Conservation (phyloP, 2,329 filamentous ascomycete genomes). For the Malbranchea cinnamomea region DNA sequence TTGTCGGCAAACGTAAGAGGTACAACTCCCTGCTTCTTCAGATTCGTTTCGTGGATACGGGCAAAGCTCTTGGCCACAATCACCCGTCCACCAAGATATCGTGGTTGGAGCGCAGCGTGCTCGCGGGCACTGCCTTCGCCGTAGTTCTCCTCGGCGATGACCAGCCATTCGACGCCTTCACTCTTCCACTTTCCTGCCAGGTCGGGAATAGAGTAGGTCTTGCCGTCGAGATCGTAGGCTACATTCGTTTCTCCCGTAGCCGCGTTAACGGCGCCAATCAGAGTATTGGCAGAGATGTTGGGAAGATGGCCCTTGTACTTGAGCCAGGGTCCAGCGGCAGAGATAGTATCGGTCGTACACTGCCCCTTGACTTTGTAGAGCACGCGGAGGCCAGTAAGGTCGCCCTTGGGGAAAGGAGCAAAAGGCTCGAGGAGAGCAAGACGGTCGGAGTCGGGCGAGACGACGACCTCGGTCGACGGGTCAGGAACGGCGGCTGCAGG, state of each 20-base stretch:
- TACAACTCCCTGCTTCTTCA: slow-evolving; percentile 95
- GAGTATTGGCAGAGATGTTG: slow-evolving; percentile 94
- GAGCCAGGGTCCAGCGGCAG: slow-evolving; percentile 88
- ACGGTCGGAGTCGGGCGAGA: slow-evolving; percentile 76
- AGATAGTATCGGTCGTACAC: slow-evolving; percentile 98
- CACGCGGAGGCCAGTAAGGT: slow-evolving; percentile 65
- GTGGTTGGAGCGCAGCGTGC: slow-evolving; percentile 76
- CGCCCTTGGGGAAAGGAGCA: slow-evolving; percentile 58
- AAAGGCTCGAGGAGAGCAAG: slow-evolving; percentile 89
- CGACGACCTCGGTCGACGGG: slow-evolving; percentile 53
- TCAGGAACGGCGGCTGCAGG: slow-evolving; percentile 60
- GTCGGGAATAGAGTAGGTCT: slow-evolving; percentile 64
- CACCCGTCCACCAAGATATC: slow-evolving; percentile 75
- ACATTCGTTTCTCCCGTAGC: slow-evolving; percentile 85
- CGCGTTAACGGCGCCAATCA: slow-evolving; percentile 87
- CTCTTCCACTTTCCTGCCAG: slow-evolving; percentile 73
- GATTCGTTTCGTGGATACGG: slow-evolving; percentile 85
- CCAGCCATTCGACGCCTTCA: slow-evolving; percentile 65
- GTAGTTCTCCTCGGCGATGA: slow-evolving; percentile 96
- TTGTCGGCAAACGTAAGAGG: slow-evolving; percentile 83
- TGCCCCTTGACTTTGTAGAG: slow-evolving; percentile 95
- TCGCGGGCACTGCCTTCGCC: slow-evolving; percentile 81
- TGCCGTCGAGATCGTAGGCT: slow-evolving; percentile 74
- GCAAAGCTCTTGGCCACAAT: slow-evolving; percentile 80
- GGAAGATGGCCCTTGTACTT: slow-evolving; percentile 99